Percentiles rank a stretch among this genome's conserved stretches.
These are phyloP conservation scores for Clarkia xantiana DNA, from an alignment of 345 rosid species.

Conservation along the genomic window DNA sequence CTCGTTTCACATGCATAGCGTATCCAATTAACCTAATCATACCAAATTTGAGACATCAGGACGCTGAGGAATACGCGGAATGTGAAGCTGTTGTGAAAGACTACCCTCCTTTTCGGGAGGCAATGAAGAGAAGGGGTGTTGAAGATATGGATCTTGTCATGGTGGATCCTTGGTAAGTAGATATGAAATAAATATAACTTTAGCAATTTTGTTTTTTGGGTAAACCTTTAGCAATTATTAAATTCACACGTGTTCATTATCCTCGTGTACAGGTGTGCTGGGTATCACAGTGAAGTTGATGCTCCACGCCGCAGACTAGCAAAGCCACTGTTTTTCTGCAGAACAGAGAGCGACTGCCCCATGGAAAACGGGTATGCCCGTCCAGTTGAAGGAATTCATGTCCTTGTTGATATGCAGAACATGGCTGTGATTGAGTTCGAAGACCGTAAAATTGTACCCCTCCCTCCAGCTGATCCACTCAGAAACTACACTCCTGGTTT, in stretches of 20 bases:
- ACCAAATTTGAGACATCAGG: constrained; percentile 19
- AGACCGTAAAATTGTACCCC: constrained; percentile 52
- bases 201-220: background rate
- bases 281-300: constrained; percentile 63
- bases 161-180: constrained; percentile 62
- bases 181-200: background rate
- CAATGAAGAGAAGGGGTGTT: constrained; percentile 65
- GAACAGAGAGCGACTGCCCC: constrained; percentile 65
- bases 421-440: constrained; percentile 66
- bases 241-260: constrained; percentile 4
- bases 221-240: background rate
- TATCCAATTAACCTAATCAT: no score
- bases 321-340: constrained; percentile 58
- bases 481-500: constrained; percentile 61
- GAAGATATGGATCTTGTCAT: constrained; percentile 67
- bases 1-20: no score
- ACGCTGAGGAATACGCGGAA: constrained; percentile 61
- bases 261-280: constrained; percentile 35
- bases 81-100: constrained; percentile 68
- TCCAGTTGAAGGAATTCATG: constrained; percentile 59
- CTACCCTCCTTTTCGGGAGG: constrained; percentile 49
- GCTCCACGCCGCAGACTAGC: constrained; percentile 59
- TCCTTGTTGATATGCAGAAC: constrained; percentile 67
- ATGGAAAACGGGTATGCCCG: constrained; percentile 72
- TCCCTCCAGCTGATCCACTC: constrained; percentile 63